phyloP scores from a whole-genome alignment of 106 monocot species.

The Allium fistulosum region DNA sequence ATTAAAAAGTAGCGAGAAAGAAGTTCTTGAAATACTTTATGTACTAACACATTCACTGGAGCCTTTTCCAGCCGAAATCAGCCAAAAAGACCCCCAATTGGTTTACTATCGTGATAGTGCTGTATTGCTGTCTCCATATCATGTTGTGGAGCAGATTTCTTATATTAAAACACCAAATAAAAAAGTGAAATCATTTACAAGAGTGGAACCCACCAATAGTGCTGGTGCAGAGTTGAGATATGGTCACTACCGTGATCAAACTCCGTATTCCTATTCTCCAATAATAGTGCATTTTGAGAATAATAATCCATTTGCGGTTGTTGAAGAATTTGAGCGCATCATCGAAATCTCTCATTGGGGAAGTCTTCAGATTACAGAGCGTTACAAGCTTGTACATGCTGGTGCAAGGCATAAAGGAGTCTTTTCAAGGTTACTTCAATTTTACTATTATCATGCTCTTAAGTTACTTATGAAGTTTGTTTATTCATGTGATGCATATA shows the following conservation, averaged over 20 bases:
- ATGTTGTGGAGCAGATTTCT: constrained; percentile 48
- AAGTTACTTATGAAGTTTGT: background rate
- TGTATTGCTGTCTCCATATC: constrained; percentile 61
- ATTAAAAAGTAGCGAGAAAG: constrained; percentile 39
- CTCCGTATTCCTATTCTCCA: constrained; percentile 64
- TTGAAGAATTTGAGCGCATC: constrained; percentile 73
- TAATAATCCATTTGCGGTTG: constrained; percentile 82
- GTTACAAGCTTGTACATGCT: constrained; percentile 69
- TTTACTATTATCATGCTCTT: background rate
- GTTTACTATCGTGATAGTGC: constrained; percentile 81
- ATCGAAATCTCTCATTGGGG: constrained; percentile 91
- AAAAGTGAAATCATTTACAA: constrained; percentile 63
- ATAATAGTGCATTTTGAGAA: constrained; percentile 80
- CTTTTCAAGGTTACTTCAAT: constrained; percentile 62
- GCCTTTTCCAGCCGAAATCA: constrained; percentile 73
- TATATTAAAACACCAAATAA: constrained; percentile 62
- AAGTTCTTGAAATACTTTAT: constrained; percentile 43
- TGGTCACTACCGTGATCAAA: constrained; percentile 44
- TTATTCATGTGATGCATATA: background rate
- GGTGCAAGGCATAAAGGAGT: constrained; percentile 81
- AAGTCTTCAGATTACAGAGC: constrained; percentile 60
- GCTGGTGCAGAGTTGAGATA: constrained; percentile 65
- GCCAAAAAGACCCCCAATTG: constrained; percentile 63
- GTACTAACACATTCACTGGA: constrained; percentile 48
- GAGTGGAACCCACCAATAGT: constrained; percentile 49